These are phyloP conservation scores for Magnaporthales sp. DNA, from an alignment of 2,329 filamentous ascomycete genomes.

Conservation along the genomic window DNA sequence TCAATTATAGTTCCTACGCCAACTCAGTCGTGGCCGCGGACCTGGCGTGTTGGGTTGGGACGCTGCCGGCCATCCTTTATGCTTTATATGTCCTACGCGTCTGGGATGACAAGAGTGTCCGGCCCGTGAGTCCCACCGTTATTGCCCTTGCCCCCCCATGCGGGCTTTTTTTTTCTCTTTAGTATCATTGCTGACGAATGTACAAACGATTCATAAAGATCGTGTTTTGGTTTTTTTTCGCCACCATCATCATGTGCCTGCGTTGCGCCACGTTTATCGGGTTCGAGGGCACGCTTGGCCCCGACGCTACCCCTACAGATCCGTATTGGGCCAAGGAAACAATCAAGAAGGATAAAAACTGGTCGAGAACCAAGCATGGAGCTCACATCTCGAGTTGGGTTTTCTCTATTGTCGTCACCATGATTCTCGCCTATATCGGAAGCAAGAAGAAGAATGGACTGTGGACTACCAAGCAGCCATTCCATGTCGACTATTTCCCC, in stretches of 20 bases:
- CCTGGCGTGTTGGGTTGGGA: neutral
- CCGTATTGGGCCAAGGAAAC: neutral
- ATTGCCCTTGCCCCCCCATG: neutral
- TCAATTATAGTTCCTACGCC: neutral
- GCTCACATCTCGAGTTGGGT: constrained; percentile 10
- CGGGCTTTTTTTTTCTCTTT: neutral
- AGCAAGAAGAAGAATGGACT: constrained; percentile 15
- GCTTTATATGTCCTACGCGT: constrained; percentile 1
- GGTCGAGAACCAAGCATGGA: neutral
- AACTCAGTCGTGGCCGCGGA: neutral
- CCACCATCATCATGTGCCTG: constrained; percentile 22
- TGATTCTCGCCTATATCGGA: constrained; percentile 15
- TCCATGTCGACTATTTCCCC: constrained; percentile 6
- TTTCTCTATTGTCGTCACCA: constrained; percentile 13
- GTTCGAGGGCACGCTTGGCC: constrained; percentile 5
- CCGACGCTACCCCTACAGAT: neutral
- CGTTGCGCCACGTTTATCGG: constrained; percentile 11
- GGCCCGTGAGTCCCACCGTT: neutral
- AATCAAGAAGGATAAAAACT: neutral
- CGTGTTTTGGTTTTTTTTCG: constrained; percentile 23
- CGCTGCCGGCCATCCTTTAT: neutral
- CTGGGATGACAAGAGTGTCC: neutral
- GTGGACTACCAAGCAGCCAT: constrained; percentile 15
- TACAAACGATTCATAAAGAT: constrained; percentile 9
- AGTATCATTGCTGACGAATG: neutral